Conservation (phyloP, 2,329 filamentous ascomycete species). For the Penicillium occitanis region DNA sequence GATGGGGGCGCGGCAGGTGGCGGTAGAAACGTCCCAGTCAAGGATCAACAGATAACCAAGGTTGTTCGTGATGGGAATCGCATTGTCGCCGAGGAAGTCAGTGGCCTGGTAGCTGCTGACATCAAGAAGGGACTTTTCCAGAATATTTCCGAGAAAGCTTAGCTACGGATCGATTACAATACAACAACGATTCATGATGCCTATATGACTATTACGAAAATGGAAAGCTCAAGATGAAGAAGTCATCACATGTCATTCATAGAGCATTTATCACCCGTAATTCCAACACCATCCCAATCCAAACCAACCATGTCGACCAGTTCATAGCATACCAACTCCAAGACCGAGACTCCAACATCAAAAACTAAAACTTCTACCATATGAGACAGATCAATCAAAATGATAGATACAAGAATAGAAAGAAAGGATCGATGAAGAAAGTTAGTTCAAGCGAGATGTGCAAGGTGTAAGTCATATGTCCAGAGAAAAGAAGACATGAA, state of each 20-base stretch:
- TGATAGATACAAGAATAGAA: constrained; percentile 12
- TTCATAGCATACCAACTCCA: background rate
- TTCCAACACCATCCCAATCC: background rate
- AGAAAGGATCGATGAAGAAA: background rate
- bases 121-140: constrained; percentile 55
- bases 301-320: background rate
- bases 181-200: background rate
- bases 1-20: background rate
- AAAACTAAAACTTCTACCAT: background rate
- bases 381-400: constrained; percentile 4
- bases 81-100: constrained; percentile 57
- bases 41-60: constrained; percentile 53
- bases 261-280: constrained; percentile 1
- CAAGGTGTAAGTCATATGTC: background rate
- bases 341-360: background rate
- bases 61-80: constrained; percentile 58
- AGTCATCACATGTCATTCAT: constrained; percentile 15
- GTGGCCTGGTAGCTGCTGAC: constrained; percentile 48
- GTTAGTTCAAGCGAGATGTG: background rate
- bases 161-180: constrained; percentile 3
- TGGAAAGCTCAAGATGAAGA: background rate
- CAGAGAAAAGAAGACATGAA: background rate
- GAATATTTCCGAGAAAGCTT: constrained; percentile 35
- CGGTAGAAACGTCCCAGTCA: constrained; percentile 23
- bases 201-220: background rate